phyloP scores from a whole-genome alignment of 371 early-diverging fungal species.

The Apophysomyces trapeziformis region DNA sequence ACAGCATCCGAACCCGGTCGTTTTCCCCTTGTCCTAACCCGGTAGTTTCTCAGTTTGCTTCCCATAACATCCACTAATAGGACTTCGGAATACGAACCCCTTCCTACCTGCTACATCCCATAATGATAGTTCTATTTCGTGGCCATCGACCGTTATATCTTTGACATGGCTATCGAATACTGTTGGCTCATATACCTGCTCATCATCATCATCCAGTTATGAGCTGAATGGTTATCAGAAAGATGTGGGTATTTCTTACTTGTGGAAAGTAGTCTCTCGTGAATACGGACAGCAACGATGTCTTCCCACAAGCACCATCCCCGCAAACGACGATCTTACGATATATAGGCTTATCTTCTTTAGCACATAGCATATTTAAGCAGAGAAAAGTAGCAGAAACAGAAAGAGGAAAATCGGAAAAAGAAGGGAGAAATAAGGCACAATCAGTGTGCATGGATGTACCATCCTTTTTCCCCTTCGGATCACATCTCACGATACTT shows the following conservation, averaged over 20 bases:
- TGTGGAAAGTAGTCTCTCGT: slow-evolving; percentile 62
- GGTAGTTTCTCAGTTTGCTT: not conserved
- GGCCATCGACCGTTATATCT: not conserved
- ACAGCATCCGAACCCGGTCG: not conserved
- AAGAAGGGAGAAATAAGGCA: slow-evolving; percentile 6
- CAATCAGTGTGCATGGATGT: too few species aligned
- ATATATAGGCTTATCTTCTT: slow-evolving; percentile 12
- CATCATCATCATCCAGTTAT: not conserved
- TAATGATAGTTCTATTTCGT: not conserved
- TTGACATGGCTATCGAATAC: not conserved
- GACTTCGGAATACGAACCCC: not conserved
- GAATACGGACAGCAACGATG: slow-evolving; percentile 67
- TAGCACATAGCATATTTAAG: slow-evolving; percentile 12
- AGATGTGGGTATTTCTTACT: slow-evolving; percentile 20
- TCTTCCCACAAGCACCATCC: slow-evolving; percentile 70
- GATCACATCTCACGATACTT: too few species aligned
- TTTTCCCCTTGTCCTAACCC: not conserved
- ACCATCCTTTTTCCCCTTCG: too few species aligned
- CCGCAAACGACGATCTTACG: slow-evolving; percentile 74
- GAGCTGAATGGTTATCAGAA: not conserved
- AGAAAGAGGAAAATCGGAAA: not conserved
- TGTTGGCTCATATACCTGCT: not conserved
- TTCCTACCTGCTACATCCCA: not conserved
- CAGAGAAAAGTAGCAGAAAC: not conserved
- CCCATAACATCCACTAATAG: too few species aligned